These are phyloP conservation scores for Spergularia marina DNA, from an alignment of 148 eudicot species.

Conservation along the genomic window DNA sequence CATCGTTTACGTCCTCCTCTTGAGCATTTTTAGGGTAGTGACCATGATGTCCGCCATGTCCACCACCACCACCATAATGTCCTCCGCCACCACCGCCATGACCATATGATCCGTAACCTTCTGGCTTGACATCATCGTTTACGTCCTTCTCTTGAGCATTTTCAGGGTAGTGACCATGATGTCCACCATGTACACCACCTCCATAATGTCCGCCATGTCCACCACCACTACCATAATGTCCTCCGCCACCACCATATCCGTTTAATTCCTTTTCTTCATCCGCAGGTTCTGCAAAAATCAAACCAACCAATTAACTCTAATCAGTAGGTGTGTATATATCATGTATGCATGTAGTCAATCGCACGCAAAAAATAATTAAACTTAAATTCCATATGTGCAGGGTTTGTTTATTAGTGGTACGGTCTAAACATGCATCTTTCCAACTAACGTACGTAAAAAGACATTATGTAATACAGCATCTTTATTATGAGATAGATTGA, in stretches of 20 bases:
- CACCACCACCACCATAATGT: not conserved
- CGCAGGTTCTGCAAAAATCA: not conserved
- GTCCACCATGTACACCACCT: not conserved
- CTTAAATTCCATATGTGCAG: too few species aligned
- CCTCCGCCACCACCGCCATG: conserved; percentile 1
- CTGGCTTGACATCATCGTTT: conserved; percentile 4
- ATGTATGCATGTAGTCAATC: too few species aligned
- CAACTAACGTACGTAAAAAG: too few species aligned
- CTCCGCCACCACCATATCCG: not conserved
- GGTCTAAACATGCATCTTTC: too few species aligned
- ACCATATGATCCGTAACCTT: conserved; percentile 12
- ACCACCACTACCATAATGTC: not conserved
- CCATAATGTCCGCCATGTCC: too few species aligned
- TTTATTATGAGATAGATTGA: too few species aligned
- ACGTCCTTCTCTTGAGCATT: not conserved
- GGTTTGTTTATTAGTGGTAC: too few species aligned
- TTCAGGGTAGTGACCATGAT: not conserved
- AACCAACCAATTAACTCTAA: too few species aligned
- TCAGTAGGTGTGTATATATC: too few species aligned
- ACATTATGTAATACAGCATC: too few species aligned
- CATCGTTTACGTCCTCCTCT: not conserved
- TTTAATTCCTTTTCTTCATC: not conserved
- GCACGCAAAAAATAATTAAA: too few species aligned
- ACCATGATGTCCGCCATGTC: not conserved
- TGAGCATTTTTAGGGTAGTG: not conserved